Percentiles rank a stretch among this genome's conserved stretches.
phyloP scores from a whole-genome alignment of 2,329 filamentous ascomycete species.

The Alternaria panax region DNA sequence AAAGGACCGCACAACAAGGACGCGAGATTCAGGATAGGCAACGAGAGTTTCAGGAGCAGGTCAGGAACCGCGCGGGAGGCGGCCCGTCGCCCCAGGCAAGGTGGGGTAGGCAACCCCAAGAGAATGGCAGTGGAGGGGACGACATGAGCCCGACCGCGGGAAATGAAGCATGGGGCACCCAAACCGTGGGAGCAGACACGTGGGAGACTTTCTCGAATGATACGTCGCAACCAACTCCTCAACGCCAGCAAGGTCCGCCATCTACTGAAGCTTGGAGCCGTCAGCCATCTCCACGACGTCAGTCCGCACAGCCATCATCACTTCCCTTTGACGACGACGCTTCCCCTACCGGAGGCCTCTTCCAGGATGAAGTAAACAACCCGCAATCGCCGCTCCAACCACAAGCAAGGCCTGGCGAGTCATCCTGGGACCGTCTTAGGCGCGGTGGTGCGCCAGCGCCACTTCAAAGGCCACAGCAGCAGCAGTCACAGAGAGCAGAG shows the following conservation, averaged over 20 bases:
- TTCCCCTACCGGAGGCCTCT: conserved; percentile 49
- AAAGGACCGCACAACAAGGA: conserved; percentile 18
- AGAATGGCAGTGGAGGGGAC: conserved; percentile 42
- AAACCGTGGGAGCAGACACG: conserved; percentile 11
- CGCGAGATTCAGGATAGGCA: conserved; percentile 28
- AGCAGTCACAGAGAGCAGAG: conserved; percentile 23
- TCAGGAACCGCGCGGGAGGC: conserved; percentile 31
- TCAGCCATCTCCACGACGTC: conserved; percentile 10
- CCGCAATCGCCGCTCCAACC: conserved; percentile 17
- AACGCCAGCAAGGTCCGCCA: conserved; percentile 17
- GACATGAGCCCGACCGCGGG: conserved; percentile 55
- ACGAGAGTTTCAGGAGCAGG: conserved; percentile 31
- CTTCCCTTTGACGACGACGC: conserved; percentile 41
- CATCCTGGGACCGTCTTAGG: conserved; percentile 56
- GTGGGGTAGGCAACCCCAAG: conserved; percentile 27
- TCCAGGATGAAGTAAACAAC: conserved; percentile 40
- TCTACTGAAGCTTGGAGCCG: conserved; percentile 13
- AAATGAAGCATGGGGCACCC: conserved; percentile 43
- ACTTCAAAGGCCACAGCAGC: conserved; percentile 19
- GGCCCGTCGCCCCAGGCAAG: conserved; percentile 50
- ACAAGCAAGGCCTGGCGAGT: conserved; percentile 41
- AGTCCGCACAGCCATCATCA: conserved; percentile 16
- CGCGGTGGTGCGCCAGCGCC: conserved; percentile 37
- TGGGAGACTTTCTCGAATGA: conserved; percentile 27
- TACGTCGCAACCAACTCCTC: conserved; percentile 13